These are phyloP conservation scores for Erythrobasidium yunnanense DNA, from an alignment of 768 basidiomycete genomes.

Conservation along the genomic window DNA sequence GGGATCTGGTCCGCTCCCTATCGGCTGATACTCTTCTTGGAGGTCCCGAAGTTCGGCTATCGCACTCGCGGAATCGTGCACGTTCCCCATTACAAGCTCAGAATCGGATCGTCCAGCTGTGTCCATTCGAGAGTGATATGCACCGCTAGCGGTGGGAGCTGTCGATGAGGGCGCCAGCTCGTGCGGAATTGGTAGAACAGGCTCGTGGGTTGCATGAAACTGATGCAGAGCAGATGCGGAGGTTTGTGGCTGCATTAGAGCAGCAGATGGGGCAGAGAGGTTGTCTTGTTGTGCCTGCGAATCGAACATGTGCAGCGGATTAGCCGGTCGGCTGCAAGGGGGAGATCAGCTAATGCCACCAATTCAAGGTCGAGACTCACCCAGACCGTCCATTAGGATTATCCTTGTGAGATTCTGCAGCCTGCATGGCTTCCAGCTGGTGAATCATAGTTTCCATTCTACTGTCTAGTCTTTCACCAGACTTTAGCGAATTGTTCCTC, in stretches of 20 bases:
- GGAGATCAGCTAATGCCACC: not conserved
- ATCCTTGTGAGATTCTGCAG: not conserved
- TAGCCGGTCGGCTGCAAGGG: no score
- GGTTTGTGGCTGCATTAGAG: not conserved
- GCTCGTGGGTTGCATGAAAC: not conserved
- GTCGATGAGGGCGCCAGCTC: no score
- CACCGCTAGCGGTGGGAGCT: no score
- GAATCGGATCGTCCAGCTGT: no score
- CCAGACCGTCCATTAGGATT: not conserved
- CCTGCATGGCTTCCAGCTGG: conserved; percentile 20
- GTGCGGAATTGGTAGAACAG: not conserved
- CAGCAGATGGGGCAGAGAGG: not conserved
- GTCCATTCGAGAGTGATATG: no score
- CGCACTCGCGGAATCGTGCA: no score
- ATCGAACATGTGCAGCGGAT: not conserved
- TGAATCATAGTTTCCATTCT: conserved; percentile 17
- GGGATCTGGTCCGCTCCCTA: no score
- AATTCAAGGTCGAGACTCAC: not conserved
- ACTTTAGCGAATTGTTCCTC: not conserved
- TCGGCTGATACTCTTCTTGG: no score
- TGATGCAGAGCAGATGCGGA: not conserved
- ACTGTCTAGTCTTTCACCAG: not conserved
- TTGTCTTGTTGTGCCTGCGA: not conserved
- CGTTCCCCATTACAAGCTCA: no score
- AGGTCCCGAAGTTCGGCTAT: no score